Percentiles rank a stretch among this genome's conserved stretches.
These are phyloP conservation scores for Ogataea corticis DNA, from an alignment of 805 yeast genomes.

Conservation along the genomic window DNA sequence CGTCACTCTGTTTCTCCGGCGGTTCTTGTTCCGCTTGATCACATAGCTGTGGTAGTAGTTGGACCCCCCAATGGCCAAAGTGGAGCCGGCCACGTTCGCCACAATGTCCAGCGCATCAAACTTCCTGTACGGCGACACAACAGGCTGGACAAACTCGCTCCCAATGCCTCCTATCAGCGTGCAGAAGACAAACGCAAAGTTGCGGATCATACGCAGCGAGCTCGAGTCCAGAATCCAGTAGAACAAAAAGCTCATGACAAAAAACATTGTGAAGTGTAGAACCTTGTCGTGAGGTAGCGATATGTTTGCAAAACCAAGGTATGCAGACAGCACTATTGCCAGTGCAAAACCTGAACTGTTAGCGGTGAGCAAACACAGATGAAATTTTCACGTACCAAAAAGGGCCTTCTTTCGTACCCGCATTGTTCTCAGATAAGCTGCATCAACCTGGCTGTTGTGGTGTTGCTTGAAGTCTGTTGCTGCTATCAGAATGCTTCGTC, in stretches of 20 bases:
- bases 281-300: constrained; percentile 48
- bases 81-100: constrained; percentile 31
- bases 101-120: constrained; percentile 42
- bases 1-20: constrained; percentile 8
- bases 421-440: background rate
- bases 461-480: background rate
- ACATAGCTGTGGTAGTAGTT: constrained; percentile 17
- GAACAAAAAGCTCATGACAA: constrained; percentile 46
- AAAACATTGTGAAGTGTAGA: constrained; percentile 47
- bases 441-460: background rate
- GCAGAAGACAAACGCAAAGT: constrained; percentile 40
- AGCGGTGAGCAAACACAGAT: background rate
- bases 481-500: too few species aligned
- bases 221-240: constrained; percentile 45
- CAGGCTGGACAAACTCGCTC: constrained; percentile 49
- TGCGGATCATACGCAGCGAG: constrained; percentile 34
- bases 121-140: constrained; percentile 43
- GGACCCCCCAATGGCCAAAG: constrained; percentile 25
- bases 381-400: background rate
- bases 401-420: constrained; percentile 3
- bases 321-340: constrained; percentile 28
- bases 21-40: constrained; percentile 11
- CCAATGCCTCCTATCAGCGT: constrained; percentile 45
- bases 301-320: constrained; percentile 53
- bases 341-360: constrained; percentile 20